phyloP scores from a whole-genome alignment of 352 stramenopile species.

The Phytophthora niederhauseri region DNA sequence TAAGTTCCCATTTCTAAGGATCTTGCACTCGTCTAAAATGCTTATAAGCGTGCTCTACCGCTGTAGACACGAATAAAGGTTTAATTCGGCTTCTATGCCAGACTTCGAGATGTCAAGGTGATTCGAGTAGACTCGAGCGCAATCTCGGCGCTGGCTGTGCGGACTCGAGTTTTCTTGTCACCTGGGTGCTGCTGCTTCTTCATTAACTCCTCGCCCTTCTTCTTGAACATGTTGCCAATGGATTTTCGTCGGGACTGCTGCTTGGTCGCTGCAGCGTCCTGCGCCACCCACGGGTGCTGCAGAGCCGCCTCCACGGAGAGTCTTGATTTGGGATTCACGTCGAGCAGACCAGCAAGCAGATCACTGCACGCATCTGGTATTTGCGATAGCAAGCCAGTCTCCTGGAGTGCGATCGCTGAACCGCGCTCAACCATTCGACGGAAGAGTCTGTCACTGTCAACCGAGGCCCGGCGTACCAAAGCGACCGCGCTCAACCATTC shows the following conservation, averaged over 20 bases:
- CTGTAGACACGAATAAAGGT: slow-evolving; percentile 5
- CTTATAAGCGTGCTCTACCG: slow-evolving; percentile 26
- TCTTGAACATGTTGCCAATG: slow-evolving; percentile 33
- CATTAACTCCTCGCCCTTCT: slow-evolving; percentile 37
- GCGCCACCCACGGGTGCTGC: slow-evolving; percentile 58
- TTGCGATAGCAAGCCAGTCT: slow-evolving; percentile 28
- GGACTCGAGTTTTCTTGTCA: slow-evolving; percentile 30
- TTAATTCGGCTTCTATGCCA: slow-evolving; percentile 15
- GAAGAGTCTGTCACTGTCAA: slow-evolving; percentile 59
- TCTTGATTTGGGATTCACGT: slow-evolving; percentile 49
- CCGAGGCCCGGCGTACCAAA: slow-evolving; percentile 49
- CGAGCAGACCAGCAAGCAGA: slow-evolving; percentile 55
- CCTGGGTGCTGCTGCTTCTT: slow-evolving; percentile 30
- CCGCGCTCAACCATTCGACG: slow-evolving; percentile 41
- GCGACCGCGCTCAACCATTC: slow-evolving; percentile 54
- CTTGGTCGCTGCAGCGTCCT: slow-evolving; percentile 14
- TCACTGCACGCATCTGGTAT: slow-evolving; percentile 43
- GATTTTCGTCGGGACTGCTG: slow-evolving; percentile 31
- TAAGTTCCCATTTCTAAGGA: slow-evolving; percentile 11
- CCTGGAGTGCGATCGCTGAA: slow-evolving; percentile 34
- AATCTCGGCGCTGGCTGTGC: slow-evolving; percentile 56
- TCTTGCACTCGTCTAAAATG: background rate
- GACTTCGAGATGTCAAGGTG: slow-evolving; percentile 39
- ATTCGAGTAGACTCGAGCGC: slow-evolving; percentile 66
- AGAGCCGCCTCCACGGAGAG: slow-evolving; percentile 57